Percentiles rank a stretch among this genome's conserved stretches.
These are phyloP conservation scores for Casuarina glauca DNA, from an alignment of 306 rosid species.

Conservation along the genomic window DNA sequence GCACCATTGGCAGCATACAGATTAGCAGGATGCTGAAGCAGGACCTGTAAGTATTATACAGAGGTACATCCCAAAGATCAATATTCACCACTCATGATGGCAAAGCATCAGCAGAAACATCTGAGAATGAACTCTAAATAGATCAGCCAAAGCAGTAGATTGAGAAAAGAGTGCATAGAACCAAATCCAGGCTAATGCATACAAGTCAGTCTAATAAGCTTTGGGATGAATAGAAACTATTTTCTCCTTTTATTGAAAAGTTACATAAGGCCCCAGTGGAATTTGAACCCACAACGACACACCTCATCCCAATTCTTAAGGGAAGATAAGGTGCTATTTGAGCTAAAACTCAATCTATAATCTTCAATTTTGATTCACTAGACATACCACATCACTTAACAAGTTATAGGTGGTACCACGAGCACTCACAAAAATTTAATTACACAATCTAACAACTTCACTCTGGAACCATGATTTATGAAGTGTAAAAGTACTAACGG, in stretches of 20 bases:
- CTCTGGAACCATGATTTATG: neutral
- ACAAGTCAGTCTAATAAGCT: neutral
- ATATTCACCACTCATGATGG: constrained; percentile 14
- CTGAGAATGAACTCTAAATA: constrained; percentile 8
- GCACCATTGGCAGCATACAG: constrained; percentile 99
- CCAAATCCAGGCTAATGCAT: neutral
- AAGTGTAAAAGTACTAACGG: constrained; percentile 23
- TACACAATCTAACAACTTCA: neutral
- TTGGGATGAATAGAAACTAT: neutral
- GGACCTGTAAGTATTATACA: constrained; percentile 56
- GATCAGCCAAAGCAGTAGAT: neutral
- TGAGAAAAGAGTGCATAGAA: neutral
- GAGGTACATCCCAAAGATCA: constrained; percentile 21
- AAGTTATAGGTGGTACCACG: neutral
- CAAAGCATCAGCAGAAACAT: constrained; percentile 2
- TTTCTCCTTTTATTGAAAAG: neutral
- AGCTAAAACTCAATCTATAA: constrained; percentile 3
- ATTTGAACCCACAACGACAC: neutral
- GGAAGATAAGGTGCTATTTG: neutral
- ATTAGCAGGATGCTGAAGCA: constrained; percentile 89
- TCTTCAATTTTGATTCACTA: neutral
- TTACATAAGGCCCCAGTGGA: neutral
- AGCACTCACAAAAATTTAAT: neutral
- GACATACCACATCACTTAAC: neutral
- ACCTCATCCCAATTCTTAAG: neutral